Evolutionary conservation across 805 yeast genomes (phyloP).

Genomic region (Wickerhamiella occidentalis): DNA sequence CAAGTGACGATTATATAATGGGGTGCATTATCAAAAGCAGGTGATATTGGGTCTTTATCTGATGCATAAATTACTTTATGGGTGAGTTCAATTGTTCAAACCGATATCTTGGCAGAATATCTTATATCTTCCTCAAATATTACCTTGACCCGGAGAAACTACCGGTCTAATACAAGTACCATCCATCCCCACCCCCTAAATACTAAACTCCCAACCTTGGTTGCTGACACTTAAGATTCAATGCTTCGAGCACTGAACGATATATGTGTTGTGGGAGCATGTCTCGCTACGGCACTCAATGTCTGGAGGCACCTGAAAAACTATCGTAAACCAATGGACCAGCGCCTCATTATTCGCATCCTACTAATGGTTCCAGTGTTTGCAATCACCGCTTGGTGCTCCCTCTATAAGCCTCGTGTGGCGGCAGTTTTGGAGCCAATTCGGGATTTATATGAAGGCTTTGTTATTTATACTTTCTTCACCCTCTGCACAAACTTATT

Average conservation of each 20-base stretch:
- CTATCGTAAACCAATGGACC: conserved; percentile 82
- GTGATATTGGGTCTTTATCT: too few relatives aligned
- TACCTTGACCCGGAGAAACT: too few relatives aligned
- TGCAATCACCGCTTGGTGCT: conserved; percentile 54
- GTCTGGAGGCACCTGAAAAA: conserved; percentile 47
- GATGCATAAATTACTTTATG: too few relatives aligned
- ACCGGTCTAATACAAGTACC: too few relatives aligned
- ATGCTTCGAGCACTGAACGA: conserved; percentile 15
- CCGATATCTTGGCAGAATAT: too few relatives aligned
- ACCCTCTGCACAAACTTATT: conserved; percentile 66
- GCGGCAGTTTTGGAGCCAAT: conserved; percentile 29
- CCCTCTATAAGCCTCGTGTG: conserved; percentile 32
- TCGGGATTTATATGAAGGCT: conserved; percentile 88
- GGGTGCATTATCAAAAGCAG: too few relatives aligned
- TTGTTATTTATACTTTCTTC: conserved; percentile 88
- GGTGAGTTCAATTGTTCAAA: too few relatives aligned
- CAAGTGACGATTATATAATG: not conserved
- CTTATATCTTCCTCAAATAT: too few relatives aligned
- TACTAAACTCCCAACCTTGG: not conserved
- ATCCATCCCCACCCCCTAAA: not conserved
- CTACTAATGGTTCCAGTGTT: conserved; percentile 72
- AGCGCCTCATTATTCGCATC: conserved; percentile 71
- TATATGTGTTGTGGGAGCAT: conserved; percentile 24
- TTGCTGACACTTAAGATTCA: conserved; percentile 3
- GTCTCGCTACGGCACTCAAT: conserved; percentile 34